A percentile compares a stretch with the other conserved stretches of the same genome.
Conservation (phyloP, 176 grass and related monocot genomes). For the Avena sativa region DNA sequence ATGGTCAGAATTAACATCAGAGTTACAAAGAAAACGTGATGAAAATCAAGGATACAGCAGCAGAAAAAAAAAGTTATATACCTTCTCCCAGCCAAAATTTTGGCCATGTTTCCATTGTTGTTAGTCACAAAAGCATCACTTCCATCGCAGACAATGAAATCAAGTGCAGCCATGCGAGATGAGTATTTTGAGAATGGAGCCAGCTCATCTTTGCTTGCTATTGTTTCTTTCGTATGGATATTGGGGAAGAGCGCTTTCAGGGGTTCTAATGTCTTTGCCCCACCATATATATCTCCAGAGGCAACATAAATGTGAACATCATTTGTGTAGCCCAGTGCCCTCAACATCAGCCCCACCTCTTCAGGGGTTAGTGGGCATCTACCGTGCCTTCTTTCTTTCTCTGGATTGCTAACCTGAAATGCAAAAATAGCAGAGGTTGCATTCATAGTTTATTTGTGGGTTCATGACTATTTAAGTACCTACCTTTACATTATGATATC, state of each 20-base stretch:
- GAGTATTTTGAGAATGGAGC: conserved; percentile 64
- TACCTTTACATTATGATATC: conserved; percentile 22
- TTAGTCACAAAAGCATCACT: conserved; percentile 89
- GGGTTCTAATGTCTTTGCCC: conserved; percentile 61
- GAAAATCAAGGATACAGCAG: neutral
- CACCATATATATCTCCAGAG: conserved; percentile 83
- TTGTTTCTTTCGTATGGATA: conserved; percentile 78
- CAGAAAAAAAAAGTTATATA: conserved; percentile 20
- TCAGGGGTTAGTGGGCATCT: conserved; percentile 85
- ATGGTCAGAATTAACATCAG: conserved; percentile 24
- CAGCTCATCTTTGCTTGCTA: conserved; percentile 71
- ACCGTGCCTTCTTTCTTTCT: conserved; percentile 77
- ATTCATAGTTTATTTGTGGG: neutral
- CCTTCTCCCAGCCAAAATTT: conserved; percentile 81
- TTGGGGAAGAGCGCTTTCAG: conserved; percentile 75
- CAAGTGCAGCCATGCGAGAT: conserved; percentile 79
- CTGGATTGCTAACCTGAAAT: conserved; percentile 70
- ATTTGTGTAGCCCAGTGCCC: conserved; percentile 60
- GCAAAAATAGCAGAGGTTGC: conserved; percentile 19
- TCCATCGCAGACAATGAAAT: conserved; percentile 82
- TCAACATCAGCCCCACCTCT: conserved; percentile 85
- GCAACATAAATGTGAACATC: conserved; percentile 80
- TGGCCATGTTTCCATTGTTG: conserved; percentile 90
- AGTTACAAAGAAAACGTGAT: neutral
- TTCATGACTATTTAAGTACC: conserved; percentile 19